Conservation (phyloP, 306 rosid genomes). For the Erythrophleum fordii region DNA sequence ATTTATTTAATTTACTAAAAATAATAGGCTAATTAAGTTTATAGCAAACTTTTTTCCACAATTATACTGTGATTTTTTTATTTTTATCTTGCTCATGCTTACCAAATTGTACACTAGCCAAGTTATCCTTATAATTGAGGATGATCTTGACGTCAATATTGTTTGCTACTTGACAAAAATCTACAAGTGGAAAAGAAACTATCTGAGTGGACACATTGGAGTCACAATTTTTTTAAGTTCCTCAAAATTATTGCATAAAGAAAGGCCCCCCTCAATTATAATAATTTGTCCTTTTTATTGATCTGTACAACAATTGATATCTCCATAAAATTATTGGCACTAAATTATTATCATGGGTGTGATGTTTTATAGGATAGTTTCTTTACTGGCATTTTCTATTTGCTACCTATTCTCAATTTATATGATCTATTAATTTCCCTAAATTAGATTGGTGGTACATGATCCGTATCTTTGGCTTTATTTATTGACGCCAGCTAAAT, state of each 20-base stretch:
- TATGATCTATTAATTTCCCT: not conserved
- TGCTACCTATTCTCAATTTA: constrained; percentile 15
- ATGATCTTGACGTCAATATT: not conserved
- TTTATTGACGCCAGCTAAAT: too few relatives aligned
- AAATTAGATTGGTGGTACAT: too few relatives aligned
- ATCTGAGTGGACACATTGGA: constrained; percentile 35
- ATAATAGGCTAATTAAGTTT: too few relatives aligned
- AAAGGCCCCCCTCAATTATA: constrained; percentile 46
- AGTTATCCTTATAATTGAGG: not conserved
- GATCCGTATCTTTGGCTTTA: too few relatives aligned
- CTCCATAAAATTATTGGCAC: constrained; percentile 22
- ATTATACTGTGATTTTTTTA: too few relatives aligned
- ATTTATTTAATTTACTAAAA: too few relatives aligned
- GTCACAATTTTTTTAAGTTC: constrained; percentile 27
- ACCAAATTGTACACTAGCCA: not conserved
- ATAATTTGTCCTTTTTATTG: constrained; percentile 24
- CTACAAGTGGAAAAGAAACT: constrained; percentile 31
- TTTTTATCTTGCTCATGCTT: too few relatives aligned
- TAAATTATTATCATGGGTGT: constrained; percentile 22
- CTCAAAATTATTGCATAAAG: constrained; percentile 35
- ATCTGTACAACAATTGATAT: constrained; percentile 14
- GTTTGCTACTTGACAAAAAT: constrained; percentile 4
- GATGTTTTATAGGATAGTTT: constrained; percentile 31
- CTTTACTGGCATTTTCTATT: constrained; percentile 27
- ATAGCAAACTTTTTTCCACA: too few relatives aligned